These are phyloP conservation scores for Pichia nanzhaoensis DNA, from an alignment of 805 yeast species.

Conservation along the genomic window DNA sequence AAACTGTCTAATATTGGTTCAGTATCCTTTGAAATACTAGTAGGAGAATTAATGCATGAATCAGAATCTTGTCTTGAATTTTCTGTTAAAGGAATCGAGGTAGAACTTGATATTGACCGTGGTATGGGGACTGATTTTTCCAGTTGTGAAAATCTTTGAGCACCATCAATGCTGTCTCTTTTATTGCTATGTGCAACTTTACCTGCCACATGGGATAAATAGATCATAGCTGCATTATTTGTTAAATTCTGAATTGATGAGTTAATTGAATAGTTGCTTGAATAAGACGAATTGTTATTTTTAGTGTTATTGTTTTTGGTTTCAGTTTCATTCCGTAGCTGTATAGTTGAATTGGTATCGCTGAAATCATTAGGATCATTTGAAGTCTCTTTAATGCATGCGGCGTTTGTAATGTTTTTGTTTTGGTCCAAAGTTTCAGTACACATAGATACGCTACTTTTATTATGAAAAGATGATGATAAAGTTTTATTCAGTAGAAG, in stretches of 20 bases:
- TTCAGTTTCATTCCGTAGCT: background rate
- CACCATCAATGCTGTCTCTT: conserved; percentile 52
- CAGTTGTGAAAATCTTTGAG: conserved; percentile 40
- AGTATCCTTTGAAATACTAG: conserved; percentile 3
- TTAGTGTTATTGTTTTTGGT: too few relatives aligned
- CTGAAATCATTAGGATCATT: background rate
- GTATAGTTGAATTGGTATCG: background rate
- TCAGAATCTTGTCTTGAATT: background rate
- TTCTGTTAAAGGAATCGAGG: background rate
- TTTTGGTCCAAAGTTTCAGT: too few relatives aligned
- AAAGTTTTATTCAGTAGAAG: background rate
- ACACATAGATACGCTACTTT: too few relatives aligned
- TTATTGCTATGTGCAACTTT: conserved; percentile 64
- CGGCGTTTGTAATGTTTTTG: too few relatives aligned
- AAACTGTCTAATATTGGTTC: conserved; percentile 22
- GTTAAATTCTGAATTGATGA: conserved; percentile 15
- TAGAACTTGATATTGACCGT: conserved; percentile 3
- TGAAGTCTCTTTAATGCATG: background rate
- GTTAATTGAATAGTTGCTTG: background rate
- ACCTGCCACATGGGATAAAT: conserved; percentile 74
- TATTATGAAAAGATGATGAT: background rate
- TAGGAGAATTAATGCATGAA: conserved; percentile 1
- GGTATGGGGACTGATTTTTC: conserved; percentile 27
- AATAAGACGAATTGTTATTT: too few relatives aligned
- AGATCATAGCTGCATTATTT: conserved; percentile 50